Conservation (phyloP, 352 stramenopile species). For the Phytophthora pseudosyringae region DNA sequence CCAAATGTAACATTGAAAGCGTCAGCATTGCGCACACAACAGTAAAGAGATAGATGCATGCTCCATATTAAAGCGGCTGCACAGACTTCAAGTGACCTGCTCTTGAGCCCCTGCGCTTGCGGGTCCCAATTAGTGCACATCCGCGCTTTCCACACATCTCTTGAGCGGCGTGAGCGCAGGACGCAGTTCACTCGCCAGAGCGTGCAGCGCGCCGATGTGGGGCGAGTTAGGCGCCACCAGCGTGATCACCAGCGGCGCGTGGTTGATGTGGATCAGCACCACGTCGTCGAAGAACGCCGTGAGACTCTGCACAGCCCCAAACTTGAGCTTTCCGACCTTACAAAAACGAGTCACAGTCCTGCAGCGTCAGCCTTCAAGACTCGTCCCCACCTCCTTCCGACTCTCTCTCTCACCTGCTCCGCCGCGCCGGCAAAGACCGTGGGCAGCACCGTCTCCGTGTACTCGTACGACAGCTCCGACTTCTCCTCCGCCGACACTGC, state of each 20-base stretch:
- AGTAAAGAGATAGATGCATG: constrained; percentile 23
- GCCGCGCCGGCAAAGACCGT: constrained; percentile 79
- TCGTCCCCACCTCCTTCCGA: not conserved
- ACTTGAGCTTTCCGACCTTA: constrained; percentile 83
- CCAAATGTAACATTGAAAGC: constrained; percentile 31
- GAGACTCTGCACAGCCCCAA: constrained; percentile 71
- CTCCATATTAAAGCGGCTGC: constrained; percentile 22
- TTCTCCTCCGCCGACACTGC: constrained; percentile 55
- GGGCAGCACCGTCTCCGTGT: constrained; percentile 79
- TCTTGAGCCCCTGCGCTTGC: not conserved
- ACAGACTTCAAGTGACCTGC: constrained; percentile 7
- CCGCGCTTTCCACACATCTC: constrained; percentile 72
- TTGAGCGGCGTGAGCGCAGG: constrained; percentile 72
- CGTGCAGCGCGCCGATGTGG: constrained; percentile 64
- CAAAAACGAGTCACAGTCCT: not conserved
- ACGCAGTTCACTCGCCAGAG: constrained; percentile 62
- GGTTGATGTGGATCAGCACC: constrained; percentile 82
- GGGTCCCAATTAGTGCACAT: constrained; percentile 57
- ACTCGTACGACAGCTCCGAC: constrained; percentile 61
- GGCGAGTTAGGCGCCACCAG: constrained; percentile 71
- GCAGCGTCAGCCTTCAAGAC: constrained; percentile 2
- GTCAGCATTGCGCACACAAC: constrained; percentile 9
- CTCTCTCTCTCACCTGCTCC: constrained; percentile 58
- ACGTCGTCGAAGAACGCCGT: constrained; percentile 79
- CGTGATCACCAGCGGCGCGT: constrained; percentile 78